Base-by-base conservation (phyloP, 2,329 filamentous ascomycete species). In the Monilinia fructigena region DNA sequence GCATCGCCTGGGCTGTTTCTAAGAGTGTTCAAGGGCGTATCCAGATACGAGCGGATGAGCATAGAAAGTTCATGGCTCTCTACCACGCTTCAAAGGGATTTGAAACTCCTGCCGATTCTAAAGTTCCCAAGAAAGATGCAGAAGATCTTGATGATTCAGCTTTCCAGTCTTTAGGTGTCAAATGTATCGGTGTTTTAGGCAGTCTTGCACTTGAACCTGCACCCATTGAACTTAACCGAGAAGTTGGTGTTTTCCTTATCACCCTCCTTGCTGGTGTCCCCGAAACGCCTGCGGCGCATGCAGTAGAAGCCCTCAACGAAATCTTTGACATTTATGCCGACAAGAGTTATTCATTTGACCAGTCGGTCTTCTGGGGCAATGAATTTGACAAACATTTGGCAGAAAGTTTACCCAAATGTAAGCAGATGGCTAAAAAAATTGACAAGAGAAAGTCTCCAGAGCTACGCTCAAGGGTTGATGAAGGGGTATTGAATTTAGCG, bases 291-390 rank as follows among this genome's bases (percentile, higher is more conserved):
- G 76, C 81, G 1, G 86, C 86, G 2, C 85, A 89, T 55, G 80
- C 81, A 6, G 81, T 90, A 42, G 87, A 90, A 77, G 85, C 86
- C 20, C 77, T 90, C 54, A 86, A 89, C 76, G 86, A 89, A 75
- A 69, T 90, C 23, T 88, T 89, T 70, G 88, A 90, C 71, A 81
- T 90, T 10, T 90, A 90, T 76, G 84, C 82, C 35, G 85, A 90
- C 73, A 85, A 87, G 75, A 80, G 79, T 16, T 81, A 79, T 64
- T 78, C 81, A 14, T 87, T 83, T 73, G 88, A 90, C 74, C 79
- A 78, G 66, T 81, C 83, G 35, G 86, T 90, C 2, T 90, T 89
- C 76, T 89, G 87, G 84, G 81, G 82, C 71, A 81, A 86, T 69
- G 80, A 80, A 69, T 86, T 90, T 72, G 75, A 87, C 65, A 80